Percentiles rank a stretch among this genome's conserved stretches.
Conservation (phyloP, 108 stramenopile species). For the Pseudonitzschia multiseries region DNA sequence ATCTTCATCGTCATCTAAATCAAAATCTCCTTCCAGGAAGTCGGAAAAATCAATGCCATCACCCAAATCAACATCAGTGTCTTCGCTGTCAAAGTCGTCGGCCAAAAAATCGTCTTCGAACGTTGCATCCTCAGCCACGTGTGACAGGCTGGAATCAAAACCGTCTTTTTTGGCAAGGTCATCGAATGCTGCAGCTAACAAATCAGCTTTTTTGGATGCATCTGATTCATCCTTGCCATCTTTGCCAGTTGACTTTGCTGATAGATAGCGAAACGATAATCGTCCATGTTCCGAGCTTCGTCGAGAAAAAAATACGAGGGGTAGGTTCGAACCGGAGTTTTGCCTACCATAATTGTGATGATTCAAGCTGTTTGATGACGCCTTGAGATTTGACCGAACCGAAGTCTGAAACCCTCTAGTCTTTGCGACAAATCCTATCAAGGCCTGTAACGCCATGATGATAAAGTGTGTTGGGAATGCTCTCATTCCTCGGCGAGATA, state of each 20-base stretch:
- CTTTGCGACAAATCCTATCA: conserved; percentile 10
- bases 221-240: not conserved
- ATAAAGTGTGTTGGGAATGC: not conserved
- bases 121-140: conserved; percentile 60
- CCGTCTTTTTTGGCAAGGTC: conserved; percentile 85
- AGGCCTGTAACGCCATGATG: conserved; percentile 13
- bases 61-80: conserved; percentile 2
- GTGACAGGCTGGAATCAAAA: conserved; percentile 57
- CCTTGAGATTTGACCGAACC: not conserved
- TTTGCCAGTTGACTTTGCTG: conserved; percentile 1
- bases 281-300: not conserved
- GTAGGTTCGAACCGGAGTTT: too few species aligned
- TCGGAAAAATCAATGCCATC: conserved; percentile 14
- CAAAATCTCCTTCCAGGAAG: conserved; percentile 21
- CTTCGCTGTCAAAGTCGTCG: conserved; percentile 41
- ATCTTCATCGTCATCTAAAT: conserved; percentile 20
- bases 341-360: not conserved
- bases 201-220: conserved; percentile 22
- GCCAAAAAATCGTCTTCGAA: conserved; percentile 82
- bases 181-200: conserved; percentile 71
- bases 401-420: conserved; percentile 9
- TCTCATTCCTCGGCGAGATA: not conserved
- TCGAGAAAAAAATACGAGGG: not conserved
- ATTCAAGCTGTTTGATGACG: too few species aligned
- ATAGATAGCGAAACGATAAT: not conserved